Base-by-base conservation (phyloP, 179 eudicot genomes). In the Gypsophila paniculata region DNA sequence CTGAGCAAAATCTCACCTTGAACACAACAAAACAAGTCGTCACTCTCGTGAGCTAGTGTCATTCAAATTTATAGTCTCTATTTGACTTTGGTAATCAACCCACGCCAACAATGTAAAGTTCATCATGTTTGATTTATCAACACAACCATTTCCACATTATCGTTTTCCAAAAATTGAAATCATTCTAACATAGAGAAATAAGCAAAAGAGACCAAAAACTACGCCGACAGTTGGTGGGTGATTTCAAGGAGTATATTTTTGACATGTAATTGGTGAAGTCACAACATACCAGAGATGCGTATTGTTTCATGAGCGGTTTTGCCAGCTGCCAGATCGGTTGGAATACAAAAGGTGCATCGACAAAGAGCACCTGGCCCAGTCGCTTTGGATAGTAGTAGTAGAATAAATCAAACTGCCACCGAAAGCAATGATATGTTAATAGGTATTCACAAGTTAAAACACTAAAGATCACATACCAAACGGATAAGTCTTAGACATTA, bases 281-380 rank as follows among this genome's bases (percentile, higher is more conserved):
- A 65, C 25, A 42, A 49, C 36, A 58, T 79, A 92, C 98, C 96
- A 92, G 80, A 72, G 96, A 84, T 59, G 97, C 91, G 74, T 93
- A 87, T 36, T 95, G 86, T 80, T 91, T 93, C 69, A 91, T 48
- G 72, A 91, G 67, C 73, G 98, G 96, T 85, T 91, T 93, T 38
- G 81, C 84, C 36, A 93, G 73, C 76, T 87, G 87, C 97, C 98
- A 93, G 61, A 91, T 68, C 59, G 97, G 96, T 82, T 82, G 80
- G 61, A 91, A 93, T 39, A 93, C 81, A 68, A 91, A 93, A 18
- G 98, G 98, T 69, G 98, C 93, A 12, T 91, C 96, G 26, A 93
- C 97, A 78, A 93, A 87, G 11, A 93, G 87, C 58, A 93, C 89
- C 77, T 89, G 79, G 29, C 89, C 87, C 83, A 93, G 64, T 67